Evolutionary conservation across 2,329 filamentous ascomycete genomes (phyloP), one percentile per base, ranked within the genome.

Genomic region (Diatrype stigma): DNA sequence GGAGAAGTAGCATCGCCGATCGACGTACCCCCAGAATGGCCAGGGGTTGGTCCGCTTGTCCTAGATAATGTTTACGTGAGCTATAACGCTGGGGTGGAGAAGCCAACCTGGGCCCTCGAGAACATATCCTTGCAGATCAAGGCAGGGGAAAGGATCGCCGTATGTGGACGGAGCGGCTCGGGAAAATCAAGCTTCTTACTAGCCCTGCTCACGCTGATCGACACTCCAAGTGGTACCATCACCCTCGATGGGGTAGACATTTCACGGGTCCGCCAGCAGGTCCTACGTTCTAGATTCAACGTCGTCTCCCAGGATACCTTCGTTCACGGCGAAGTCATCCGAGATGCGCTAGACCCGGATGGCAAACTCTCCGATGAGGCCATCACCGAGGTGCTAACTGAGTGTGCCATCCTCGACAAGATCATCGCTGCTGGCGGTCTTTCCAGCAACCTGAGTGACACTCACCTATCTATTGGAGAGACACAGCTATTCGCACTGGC

Each of bases 281-380:
- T 77, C 0, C 73, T 87, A 1, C 80, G 84, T 17, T 77, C 75
- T 11, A 70, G 83, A n/a, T 72, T 87, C 21, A 86, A 82, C 0
- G 86, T 87, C 65, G 76, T 87, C 6, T 82, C 84, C 0, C 84
- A 87, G 63, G 84, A 87, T 47, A 71, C 75, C 28, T 65, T 74
- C 49, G 62, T 71, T 8, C 64, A 74, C 10, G 67, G 67, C 10
- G 71, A 70, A 19, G 70, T 63, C 4, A 60, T 78, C 5, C 70
- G 71, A 17, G 61, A 67, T 17, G 77, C 77, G 28, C 63, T 74
- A 4, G 73, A 76, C 51, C 72, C 74, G 0, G 56, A 63, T 3
- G 56, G 57, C 5, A 53, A 55, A n/a, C 60, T 60, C 49, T 62
- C 65, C 4, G 67, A 74, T 37, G 65, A 68, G 30, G 63, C 65